Evolutionary conservation across 805 yeast species (phyloP).

Genomic region (Ogataea wickerhamii): DNA sequence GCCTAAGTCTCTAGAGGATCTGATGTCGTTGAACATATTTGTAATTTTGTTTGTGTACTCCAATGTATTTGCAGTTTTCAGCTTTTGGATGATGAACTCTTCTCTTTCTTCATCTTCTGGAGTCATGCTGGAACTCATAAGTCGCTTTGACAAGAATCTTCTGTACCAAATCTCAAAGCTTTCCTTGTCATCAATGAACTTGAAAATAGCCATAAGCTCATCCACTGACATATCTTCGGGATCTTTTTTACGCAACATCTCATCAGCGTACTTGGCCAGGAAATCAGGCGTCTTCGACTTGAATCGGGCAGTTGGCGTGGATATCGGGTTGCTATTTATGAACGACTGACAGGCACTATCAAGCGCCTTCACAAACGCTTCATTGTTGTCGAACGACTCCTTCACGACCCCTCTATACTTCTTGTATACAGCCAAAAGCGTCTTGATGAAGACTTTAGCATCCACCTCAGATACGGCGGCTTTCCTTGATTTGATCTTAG

Average conservation of each 20-base stretch:
- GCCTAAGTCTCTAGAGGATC: slow-evolving; percentile 75
- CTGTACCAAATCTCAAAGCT: slow-evolving; percentile 92
- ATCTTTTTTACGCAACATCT: slow-evolving; percentile 69
- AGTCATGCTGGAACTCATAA: slow-evolving; percentile 69
- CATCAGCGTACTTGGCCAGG: slow-evolving; percentile 85
- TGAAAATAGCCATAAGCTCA: slow-evolving; percentile 82
- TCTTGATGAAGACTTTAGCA: slow-evolving; percentile 77
- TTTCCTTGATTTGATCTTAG: slow-evolving; percentile 29
- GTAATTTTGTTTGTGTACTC: slow-evolving; percentile 94
- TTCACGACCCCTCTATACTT: slow-evolving; percentile 64
- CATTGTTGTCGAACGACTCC: slow-evolving; percentile 66
- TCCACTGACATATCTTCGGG: slow-evolving; percentile 73
- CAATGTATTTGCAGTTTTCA: slow-evolving; percentile 84
- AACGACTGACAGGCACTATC: slow-evolving; percentile 85
- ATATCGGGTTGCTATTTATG: slow-evolving; percentile 79
- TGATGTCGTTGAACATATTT: slow-evolving; percentile 93
- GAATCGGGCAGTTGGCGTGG: slow-evolving; percentile 57
- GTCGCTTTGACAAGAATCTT: slow-evolving; percentile 80
- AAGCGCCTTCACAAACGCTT: slow-evolving; percentile 78
- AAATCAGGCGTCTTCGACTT: slow-evolving; percentile 86
- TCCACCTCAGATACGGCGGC: slow-evolving; percentile 40
- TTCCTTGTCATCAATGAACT: slow-evolving; percentile 89
- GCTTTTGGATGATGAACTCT: slow-evolving; percentile 75
- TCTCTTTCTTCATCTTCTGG: slow-evolving; percentile 84
- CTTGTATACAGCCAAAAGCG: slow-evolving; percentile 65